Conservation (phyloP, 2,329 filamentous ascomycete genomes). For the Arthrobotrys entomopaga region DNA sequence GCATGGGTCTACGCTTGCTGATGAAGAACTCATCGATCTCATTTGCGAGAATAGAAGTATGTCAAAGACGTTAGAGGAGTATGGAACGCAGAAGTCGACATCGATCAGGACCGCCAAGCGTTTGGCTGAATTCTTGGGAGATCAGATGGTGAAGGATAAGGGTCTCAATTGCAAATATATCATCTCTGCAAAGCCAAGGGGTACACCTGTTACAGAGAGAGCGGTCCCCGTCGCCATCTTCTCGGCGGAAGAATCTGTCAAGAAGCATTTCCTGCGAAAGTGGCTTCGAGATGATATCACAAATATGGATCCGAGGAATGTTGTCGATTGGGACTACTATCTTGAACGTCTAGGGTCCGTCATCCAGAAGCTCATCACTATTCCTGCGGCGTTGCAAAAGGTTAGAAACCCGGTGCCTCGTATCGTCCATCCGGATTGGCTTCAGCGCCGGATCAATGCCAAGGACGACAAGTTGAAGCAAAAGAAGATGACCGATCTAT, state of each 20-base stretch:
- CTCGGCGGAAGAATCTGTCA: conserved; percentile 87
- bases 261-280: conserved; percentile 88
- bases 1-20: conserved; percentile 86
- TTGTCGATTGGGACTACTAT: conserved; percentile 98
- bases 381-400: conserved; percentile 94
- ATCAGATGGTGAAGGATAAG: conserved; percentile 99
- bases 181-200: conserved; percentile 85
- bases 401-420: conserved; percentile 92
- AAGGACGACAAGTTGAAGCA: conserved; percentile 99
- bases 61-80: conserved; percentile 96
- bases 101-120: conserved; percentile 98
- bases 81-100: conserved; percentile 93
- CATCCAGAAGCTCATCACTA: conserved; percentile 98
- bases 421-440: conserved; percentile 94
- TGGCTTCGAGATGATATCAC: conserved; percentile 94
- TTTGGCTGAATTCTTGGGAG: conserved; percentile 92
- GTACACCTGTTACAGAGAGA: conserved; percentile 91
- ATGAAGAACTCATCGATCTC: conserved; percentile 98
- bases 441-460: conserved; percentile 89
- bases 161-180: conserved; percentile 99
- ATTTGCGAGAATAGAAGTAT: conserved; percentile 99
- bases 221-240: conserved; percentile 97
- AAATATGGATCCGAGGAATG: conserved; percentile 86
- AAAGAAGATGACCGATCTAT: conserved; percentile 96
- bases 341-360: conserved; percentile 93